These are phyloP conservation scores for Mycena haematopus DNA, from an alignment of 768 basidiomycete genomes.

Conservation along the genomic window DNA sequence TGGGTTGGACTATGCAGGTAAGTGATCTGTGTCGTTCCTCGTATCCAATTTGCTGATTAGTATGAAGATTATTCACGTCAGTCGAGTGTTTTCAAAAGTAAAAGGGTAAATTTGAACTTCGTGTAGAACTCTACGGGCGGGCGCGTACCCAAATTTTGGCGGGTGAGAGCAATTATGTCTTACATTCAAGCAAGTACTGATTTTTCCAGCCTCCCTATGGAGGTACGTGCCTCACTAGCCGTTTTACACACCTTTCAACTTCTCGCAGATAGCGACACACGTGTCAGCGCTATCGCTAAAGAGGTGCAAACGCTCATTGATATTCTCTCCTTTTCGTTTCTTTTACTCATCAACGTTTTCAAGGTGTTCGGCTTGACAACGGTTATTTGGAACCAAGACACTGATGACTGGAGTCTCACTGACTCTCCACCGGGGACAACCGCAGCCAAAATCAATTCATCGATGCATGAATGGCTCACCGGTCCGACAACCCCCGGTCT, in stretches of 20 bases:
- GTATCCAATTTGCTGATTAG: neutral
- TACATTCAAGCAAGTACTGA: neutral
- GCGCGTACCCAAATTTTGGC: constrained; percentile 74
- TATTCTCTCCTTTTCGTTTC: constrained; percentile 4
- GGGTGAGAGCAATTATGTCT: constrained; percentile 34
- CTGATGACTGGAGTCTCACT: constrained; percentile 75
- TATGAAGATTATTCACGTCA: neutral
- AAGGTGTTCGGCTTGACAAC: constrained; percentile 78
- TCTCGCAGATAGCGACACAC: constrained; percentile 36
- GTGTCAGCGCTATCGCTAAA: constrained; percentile 84
- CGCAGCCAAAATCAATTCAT: constrained; percentile 49
- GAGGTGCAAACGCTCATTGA: constrained; percentile 52
- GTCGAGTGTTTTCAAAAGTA: too few species aligned
- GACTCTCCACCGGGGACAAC: constrained; percentile 51
- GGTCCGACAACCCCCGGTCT: constrained; percentile 79
- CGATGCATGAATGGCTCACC: constrained; percentile 64
- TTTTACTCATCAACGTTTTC: neutral
- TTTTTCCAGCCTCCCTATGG: constrained; percentile 17
- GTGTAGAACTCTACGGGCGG: constrained; percentile 79
- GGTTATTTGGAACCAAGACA: constrained; percentile 90
- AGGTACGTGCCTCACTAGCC: neutral
- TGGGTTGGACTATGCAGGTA: constrained; percentile 83
- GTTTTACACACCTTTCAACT: neutral
- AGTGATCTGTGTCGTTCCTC: constrained; percentile 44
- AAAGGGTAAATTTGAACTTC: too few species aligned